Conservation (phyloP, 345 rosid species). For the Populus pruinosa region DNA sequence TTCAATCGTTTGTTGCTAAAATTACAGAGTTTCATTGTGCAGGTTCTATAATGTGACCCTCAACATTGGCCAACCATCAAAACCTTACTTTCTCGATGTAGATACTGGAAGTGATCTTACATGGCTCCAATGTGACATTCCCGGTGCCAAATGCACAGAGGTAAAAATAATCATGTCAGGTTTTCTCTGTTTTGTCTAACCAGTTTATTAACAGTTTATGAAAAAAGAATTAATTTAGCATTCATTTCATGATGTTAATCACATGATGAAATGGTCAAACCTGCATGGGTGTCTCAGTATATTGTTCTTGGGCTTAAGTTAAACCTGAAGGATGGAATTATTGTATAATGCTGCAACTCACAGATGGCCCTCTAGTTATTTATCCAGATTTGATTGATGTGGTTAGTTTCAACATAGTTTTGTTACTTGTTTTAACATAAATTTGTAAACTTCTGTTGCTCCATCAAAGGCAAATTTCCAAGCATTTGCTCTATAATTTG, state of each 20-base stretch:
- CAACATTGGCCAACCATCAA: slow-evolving; percentile 69
- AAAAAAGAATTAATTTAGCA: not conserved
- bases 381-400: not conserved
- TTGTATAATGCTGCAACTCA: not conserved
- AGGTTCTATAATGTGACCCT: slow-evolving; percentile 80
- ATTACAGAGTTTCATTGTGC: slow-evolving; percentile 4
- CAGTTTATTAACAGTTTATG: not conserved
- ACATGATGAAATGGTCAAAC: not conserved
- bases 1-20: not conserved
- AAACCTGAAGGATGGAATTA: not conserved
- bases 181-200: not conserved
- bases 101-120: slow-evolving; percentile 97
- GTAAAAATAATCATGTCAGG: slow-evolving; percentile 13
- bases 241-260: not conserved
- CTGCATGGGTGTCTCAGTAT: not conserved
- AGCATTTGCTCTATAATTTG: too few species aligned
- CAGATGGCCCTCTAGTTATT: not conserved
- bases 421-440: not conserved
- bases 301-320: not conserved
- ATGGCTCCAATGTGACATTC: slow-evolving; percentile 95
- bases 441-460: not conserved
- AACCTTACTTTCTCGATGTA: slow-evolving; percentile 85
- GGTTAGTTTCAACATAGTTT: not conserved
- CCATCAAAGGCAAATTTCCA: not conserved
- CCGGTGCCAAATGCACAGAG: slow-evolving; percentile 64